These are phyloP conservation scores for Amanita inopinata DNA, from an alignment of 768 basidiomycete genomes.

Conservation along the genomic window DNA sequence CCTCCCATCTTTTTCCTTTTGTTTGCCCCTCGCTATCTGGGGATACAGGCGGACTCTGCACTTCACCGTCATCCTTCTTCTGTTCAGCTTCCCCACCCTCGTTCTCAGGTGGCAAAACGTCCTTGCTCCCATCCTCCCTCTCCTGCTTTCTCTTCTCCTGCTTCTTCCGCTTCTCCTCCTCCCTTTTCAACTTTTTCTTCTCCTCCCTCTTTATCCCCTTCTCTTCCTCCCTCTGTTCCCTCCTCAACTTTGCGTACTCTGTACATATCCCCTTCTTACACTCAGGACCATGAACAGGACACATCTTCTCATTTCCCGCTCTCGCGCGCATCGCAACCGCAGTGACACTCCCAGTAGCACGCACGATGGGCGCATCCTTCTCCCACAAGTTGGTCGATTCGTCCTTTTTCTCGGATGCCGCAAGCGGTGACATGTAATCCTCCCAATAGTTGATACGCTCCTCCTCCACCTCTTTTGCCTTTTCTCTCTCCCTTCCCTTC, in stretches of 20 bases:
- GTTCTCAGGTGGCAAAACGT: too few species aligned
- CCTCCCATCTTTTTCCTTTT: neutral
- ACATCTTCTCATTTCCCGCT: neutral
- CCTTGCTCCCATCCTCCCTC: neutral
- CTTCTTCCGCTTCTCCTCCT: neutral
- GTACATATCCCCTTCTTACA: slow-evolving; percentile 2
- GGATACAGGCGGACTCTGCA: too few species aligned
- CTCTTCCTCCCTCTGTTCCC: neutral
- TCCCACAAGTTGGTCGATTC: neutral
- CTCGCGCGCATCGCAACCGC: neutral
- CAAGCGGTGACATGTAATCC: too few species aligned
- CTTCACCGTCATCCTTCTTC: neutral
- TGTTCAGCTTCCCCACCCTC: neutral
- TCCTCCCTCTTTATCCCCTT: neutral
- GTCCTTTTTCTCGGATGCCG: too few species aligned
- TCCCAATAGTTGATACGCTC: neutral
- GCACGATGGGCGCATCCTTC: neutral
- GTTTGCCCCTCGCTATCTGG: neutral
- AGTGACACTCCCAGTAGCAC: neutral
- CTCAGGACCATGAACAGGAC: slow-evolving; percentile 4
- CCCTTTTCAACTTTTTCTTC: neutral
- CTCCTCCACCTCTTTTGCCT: neutral
- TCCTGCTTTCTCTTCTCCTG: neutral
- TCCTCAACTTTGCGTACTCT: neutral
- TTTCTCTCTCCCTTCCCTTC: neutral